Evolutionary conservation across 306 rosid species (phyloP), one percentile per base, ranked within the genome.

Genomic region (Prunus mongolica): DNA sequence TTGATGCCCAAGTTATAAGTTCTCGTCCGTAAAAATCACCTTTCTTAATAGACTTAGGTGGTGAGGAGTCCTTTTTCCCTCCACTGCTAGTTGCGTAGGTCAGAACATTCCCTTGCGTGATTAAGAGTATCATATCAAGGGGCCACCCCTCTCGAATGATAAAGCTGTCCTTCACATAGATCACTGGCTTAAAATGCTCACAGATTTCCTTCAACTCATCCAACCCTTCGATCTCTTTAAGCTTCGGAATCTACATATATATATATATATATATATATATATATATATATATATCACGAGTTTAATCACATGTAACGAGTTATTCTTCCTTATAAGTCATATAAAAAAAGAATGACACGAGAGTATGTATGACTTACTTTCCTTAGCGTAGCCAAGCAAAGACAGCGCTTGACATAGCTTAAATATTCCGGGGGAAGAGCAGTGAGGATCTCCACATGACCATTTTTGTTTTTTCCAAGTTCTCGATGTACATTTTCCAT

Each of bases 61-160:
- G 16, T 15, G 56, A 51, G 18, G 56, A 3, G 0, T 51, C 0
- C 0, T 3, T 14, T 51, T 51, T 51, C 0, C 0, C 56, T 13
- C 20, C 8, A 1, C 0, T 12, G 20, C 56, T 51, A 51, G 56
- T 14, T 51, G 56, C 1, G 56, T 51, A 51, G 56, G 8, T 51
- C 0, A 0, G 56, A 16, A 51, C 56, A 51, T 0, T 51, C 19
- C 56, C 56, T 12, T 51, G 56, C 56, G 18, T 51, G 56, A 51
- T 1, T 2, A 51, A 51, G 56, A 51, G 56, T 51, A 51, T 4
- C 56, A 4, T 51, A 0, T 51, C 56, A 51, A 51, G 20, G 18
- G 56, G 56, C 8, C 5, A 8, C 56, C 56, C 20, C 5, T 51
- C 56, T 51, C 56, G 56, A 16, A 51, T 51, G 15, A 51, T 51